phyloP scores from a whole-genome alignment of 1,284 basidiomycete genomes.

The Trametes polyzona region DNA sequence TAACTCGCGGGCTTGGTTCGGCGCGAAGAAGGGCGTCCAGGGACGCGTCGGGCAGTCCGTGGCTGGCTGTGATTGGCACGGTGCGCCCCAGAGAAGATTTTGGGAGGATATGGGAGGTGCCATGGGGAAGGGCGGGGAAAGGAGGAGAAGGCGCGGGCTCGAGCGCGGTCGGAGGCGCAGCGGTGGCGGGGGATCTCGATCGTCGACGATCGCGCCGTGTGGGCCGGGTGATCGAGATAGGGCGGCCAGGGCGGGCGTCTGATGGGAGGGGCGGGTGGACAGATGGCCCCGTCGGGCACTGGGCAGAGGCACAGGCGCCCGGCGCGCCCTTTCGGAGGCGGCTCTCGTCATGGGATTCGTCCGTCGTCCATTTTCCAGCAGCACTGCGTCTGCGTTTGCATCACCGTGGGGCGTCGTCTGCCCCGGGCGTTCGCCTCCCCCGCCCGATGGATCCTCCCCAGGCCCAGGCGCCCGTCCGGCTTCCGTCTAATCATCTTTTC shows the following conservation, averaged over 20 bases:
- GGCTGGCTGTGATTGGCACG: not conserved
- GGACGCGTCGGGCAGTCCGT: not conserved
- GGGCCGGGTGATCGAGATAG: constrained; percentile 8
- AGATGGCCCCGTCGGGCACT: not conserved
- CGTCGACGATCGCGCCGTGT: constrained; percentile 7
- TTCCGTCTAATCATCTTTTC: constrained; percentile 10
- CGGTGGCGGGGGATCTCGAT: constrained; percentile 4
- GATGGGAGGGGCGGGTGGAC: not conserved
- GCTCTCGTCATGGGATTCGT: constrained; percentile 16
- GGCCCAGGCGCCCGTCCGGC: constrained; percentile 6
- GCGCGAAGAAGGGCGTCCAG: not conserved
- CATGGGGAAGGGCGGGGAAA: constrained; percentile 3
- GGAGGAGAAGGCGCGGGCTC: not conserved
- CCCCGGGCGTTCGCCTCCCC: constrained; percentile 6
- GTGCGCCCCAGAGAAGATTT: too few species aligned
- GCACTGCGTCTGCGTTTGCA: not conserved
- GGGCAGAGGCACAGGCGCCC: too few species aligned
- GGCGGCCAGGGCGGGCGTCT: not conserved
- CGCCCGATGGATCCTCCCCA: constrained; percentile 1
- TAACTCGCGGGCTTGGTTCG: not conserved
- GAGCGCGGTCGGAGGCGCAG: constrained; percentile 1
- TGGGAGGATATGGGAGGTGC: not conserved
- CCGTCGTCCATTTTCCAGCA: not conserved
- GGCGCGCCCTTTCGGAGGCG: not conserved
- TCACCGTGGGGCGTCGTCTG: constrained; percentile 4